Base-by-base conservation (phyloP, 345 rosid species). In the Cochlearia excelsa region DNA sequence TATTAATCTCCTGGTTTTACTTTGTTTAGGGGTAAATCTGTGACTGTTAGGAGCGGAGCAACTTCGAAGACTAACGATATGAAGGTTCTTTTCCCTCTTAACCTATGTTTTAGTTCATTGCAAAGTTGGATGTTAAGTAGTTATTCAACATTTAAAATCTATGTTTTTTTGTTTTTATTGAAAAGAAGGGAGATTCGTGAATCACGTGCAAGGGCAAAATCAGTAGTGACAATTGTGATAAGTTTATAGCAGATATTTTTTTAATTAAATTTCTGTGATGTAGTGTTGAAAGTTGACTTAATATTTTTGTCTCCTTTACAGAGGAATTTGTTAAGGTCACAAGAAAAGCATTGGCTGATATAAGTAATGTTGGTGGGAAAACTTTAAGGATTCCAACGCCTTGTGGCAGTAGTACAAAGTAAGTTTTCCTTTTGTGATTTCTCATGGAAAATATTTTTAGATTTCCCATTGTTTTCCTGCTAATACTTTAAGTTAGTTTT, bases 311-410 rank as follows among this genome's bases (percentile, higher is more conserved):
- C 54, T 56, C 41, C 26, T 52, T 59, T 69, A 57, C 74, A 82
- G 87, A 62, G 10, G 72, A 72, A 41, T 40, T n/a, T 48, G 53
- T 52, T 28, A 76, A 65, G 46, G 75, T 65, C 48, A 66, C 67
- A 78, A 84, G 98, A 76, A 87, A 80, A 64, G 84, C 89, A 26
- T 66, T 91, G 80, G 76, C 78, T 57, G 96, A 91, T 79, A 73
- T 91, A 50, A 85, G 95, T 76, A 91, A 85, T 70, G 74, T 62
- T 37, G 72, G 46, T 35, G 68, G 75, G 31, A 74, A 68, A 16
- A 41, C 45, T 54, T 30, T 69, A 6, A 59, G 69, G 54, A 73
- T 46, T 63, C 67, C 43, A 58, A 65, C 61, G 34, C 70, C 51
- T 30, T 69, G 75, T 82, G 90, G 79, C 55, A 78, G 78, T 54